A percentile compares a stretch with the other conserved stretches of the same genome.
Conservation (phyloP, 2,329 filamentous ascomycete species). For the Arthroderma sp. region DNA sequence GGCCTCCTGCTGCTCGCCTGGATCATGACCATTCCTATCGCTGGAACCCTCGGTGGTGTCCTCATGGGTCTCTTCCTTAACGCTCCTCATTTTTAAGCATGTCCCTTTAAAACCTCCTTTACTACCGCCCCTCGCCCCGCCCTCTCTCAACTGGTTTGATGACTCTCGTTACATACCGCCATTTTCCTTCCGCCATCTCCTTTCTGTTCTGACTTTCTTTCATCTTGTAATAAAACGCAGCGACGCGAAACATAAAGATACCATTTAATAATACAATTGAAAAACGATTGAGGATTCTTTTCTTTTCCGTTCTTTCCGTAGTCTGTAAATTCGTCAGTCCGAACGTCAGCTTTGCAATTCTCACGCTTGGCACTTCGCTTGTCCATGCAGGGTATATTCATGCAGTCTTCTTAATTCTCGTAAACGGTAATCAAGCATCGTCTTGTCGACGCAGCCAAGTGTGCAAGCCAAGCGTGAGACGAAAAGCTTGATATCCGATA, state of each 20-base stretch:
- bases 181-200: neutral
- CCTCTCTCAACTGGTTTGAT: neutral
- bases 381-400: no score
- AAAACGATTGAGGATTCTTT: neutral
- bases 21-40: slow-evolving; percentile 53
- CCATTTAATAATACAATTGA: neutral
- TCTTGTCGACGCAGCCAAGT: no score
- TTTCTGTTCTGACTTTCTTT: neutral
- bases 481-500: no score
- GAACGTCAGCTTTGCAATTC: no score
- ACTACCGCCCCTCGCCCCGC: neutral
- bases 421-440: no score
- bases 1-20: slow-evolving; percentile 55
- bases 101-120: no score
- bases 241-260: neutral
- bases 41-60: slow-evolving; percentile 44
- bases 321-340: neutral
- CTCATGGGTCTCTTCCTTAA: slow-evolving; percentile 47
- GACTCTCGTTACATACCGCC: neutral
- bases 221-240: neutral
- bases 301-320: neutral
- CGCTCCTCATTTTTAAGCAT: slow-evolving; percentile 43
- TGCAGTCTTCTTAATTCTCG: no score
- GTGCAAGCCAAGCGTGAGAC: no score
- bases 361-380: no score